Base-by-base conservation (phyloP, 1,284 basidiomycete genomes). In the Caloboletus inedulis region DNA sequence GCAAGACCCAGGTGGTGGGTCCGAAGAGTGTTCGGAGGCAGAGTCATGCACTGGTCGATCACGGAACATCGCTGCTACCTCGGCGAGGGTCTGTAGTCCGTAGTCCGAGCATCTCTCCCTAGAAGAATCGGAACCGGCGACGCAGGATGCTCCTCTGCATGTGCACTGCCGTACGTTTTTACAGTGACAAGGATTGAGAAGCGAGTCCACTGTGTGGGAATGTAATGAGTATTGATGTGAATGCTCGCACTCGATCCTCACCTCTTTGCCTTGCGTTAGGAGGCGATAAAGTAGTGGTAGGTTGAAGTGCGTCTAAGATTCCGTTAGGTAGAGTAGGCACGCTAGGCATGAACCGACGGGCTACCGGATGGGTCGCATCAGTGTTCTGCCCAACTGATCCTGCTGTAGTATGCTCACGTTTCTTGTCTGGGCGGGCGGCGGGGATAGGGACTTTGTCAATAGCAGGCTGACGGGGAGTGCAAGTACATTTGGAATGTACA, bases 401-500 rank as follows among this genome's bases (percentile, higher is more conserved):
- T 4, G 13, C n/a, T 25, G 23, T 2, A 42, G 39, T 47, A 27
- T 46, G 69, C 78, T 43, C 62, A 86, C 85, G 74, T 73, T 85
- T 85, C 51, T 72, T 76, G 44, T 74, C 72, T 33, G 77, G 71
- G 14, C 58, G 69, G 47, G 52, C 64, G 31, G 71, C 67, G 36
- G 72, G 69, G 40, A 71, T 67, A 27, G 62, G 69, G 31, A 62
- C 64, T 43, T 59, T 71, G 62, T 79, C 70, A 25, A 68, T 64
- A n/a, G 64, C 68, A 16, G 74, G 69, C 50, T 65, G 60, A 19
- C 74, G 66, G 4, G 69, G 57, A 6, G 57, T 71, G 57, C 88
- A 90, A 46, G 77, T 80, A 65, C 88, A 90, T 59, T 87, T 87
- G 12, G 87, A 86, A 62, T 90, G 87, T 23, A 89, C 74, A 56